Conservation (phyloP, 2,329 filamentous ascomycete genomes). For the Raffaelea arxii region DNA sequence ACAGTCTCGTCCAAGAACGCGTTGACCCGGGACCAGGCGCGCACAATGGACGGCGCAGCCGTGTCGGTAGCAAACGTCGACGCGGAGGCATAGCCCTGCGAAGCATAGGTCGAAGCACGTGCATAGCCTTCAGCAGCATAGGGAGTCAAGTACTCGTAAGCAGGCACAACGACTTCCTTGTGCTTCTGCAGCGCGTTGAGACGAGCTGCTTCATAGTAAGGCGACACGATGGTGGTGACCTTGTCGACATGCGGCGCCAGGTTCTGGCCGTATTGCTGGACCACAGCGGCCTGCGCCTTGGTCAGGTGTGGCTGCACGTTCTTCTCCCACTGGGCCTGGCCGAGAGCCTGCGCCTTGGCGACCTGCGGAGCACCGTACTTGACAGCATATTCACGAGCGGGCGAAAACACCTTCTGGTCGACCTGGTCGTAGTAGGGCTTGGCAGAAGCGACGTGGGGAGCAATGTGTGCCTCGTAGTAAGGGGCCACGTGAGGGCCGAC, state of each 20-base stretch:
- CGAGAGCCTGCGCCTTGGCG: conserved; percentile 55
- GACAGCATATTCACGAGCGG: conserved; percentile 55
- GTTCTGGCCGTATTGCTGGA: conserved; percentile 57
- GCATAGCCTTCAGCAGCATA: conserved; percentile 37
- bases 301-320: conserved; percentile 66
- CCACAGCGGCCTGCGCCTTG: conserved; percentile 50
- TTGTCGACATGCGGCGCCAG: conserved; percentile 67
- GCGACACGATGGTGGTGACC: conserved; percentile 45
- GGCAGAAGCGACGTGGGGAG: conserved; percentile 67
- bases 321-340: conserved; percentile 66
- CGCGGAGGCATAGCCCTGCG: conserved; percentile 56
- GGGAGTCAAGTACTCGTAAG: conserved; percentile 64
- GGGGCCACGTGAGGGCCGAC: conserved; percentile 69
- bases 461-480: conserved; percentile 77
- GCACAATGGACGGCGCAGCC: conserved; percentile 61
- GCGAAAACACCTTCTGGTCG: conserved; percentile 57
- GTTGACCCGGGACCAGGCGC: conserved; percentile 59
- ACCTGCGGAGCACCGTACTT: conserved; percentile 69
- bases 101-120: conserved; percentile 59
- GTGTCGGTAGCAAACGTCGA: conserved; percentile 59
- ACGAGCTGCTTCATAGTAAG: conserved; percentile 62
- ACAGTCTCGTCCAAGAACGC: conserved; percentile 66
- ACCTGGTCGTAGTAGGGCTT: conserved; percentile 63
- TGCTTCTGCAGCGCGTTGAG: conserved; percentile 59
- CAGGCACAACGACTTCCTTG: conserved; percentile 62